These are phyloP conservation scores for Mucor mucedo DNA, from an alignment of 371 early-diverging fungal genomes.

Conservation along the genomic window DNA sequence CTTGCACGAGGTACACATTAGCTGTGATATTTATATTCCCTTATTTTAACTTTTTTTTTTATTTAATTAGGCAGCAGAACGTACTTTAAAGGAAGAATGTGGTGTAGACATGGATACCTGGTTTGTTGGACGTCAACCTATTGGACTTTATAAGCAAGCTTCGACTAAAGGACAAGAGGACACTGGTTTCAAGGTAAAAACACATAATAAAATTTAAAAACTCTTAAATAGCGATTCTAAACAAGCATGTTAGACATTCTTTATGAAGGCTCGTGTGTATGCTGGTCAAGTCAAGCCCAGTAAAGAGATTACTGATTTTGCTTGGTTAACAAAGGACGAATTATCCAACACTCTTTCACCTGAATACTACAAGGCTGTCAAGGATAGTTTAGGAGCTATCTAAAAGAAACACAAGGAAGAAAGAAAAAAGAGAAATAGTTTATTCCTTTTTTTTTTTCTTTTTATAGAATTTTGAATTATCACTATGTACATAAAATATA, in stretches of 20 bases:
- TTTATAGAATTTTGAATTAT: constrained; percentile 16
- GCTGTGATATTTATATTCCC: constrained; percentile 14
- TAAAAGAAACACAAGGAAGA: constrained; percentile 24
- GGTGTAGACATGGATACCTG: constrained; percentile 84
- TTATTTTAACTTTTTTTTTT: background rate
- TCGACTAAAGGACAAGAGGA: constrained; percentile 41
- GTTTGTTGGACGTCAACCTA: constrained; percentile 84
- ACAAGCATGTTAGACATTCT: constrained; percentile 60
- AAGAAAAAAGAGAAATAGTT: background rate
- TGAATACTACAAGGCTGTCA: constrained; percentile 76
- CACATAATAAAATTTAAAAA: background rate
- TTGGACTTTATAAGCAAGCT: constrained; percentile 69
- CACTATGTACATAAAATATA: constrained; percentile 28
- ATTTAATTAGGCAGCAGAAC: constrained; percentile 65
- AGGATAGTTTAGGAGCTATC: constrained; percentile 75
- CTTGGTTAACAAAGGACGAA: constrained; percentile 91
- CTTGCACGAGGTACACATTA: constrained; percentile 65
- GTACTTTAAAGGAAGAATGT: constrained; percentile 72
- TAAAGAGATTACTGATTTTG: constrained; percentile 71
- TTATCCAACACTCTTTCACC: constrained; percentile 65
- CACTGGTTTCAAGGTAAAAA: constrained; percentile 2
- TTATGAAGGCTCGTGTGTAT: constrained; percentile 87
- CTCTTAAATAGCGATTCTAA: background rate
- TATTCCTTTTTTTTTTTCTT: constrained; percentile 9
- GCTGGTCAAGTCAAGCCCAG: constrained; percentile 75